A percentile compares a stretch with the other conserved stretches of the same genome.
Conservation (phyloP, 164 flowering plant species). For the Amborella trichopoda region DNA sequence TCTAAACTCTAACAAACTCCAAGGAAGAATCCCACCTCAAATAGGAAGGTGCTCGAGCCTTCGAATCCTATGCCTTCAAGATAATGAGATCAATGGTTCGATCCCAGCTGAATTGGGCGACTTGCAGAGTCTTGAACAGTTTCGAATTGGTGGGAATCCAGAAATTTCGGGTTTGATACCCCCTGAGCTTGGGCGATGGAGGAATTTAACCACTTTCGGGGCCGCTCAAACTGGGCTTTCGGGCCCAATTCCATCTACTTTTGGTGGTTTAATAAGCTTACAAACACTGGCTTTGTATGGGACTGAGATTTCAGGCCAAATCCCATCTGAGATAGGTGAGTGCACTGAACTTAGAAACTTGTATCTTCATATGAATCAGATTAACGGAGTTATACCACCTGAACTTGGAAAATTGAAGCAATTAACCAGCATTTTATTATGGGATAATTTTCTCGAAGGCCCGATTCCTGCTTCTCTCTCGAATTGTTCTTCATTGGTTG, state of each 20-base stretch:
- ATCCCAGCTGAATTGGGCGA: conserved; percentile 67
- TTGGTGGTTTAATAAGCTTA: conserved; percentile 60
- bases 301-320: conserved; percentile 60
- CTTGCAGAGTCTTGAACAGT: conserved; percentile 55
- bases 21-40: conserved; percentile 56
- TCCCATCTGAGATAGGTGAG: conserved; percentile 67
- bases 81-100: conserved; percentile 72
- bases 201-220: conserved; percentile 77
- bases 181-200: conserved; percentile 46
- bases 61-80: conserved; percentile 74
- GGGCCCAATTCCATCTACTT: conserved; percentile 60
- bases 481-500: conserved; percentile 72
- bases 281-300: conserved; percentile 81
- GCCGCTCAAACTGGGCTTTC: conserved; percentile 77
- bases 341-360: conserved; percentile 71
- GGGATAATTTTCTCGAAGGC: conserved; percentile 76
- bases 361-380: conserved; percentile 82
- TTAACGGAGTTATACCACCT: conserved; percentile 68
- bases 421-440: conserved; percentile 76
- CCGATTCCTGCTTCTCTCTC: conserved; percentile 61
- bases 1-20: conserved; percentile 56
- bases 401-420: conserved; percentile 67
- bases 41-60: conserved; percentile 59
- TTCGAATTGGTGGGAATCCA: conserved; percentile 85
- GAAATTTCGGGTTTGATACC: conserved; percentile 65